Evolutionary conservation across 176 grass and related monocot genomes (phyloP).

Genomic region (Rhynchospora tenuis): DNA sequence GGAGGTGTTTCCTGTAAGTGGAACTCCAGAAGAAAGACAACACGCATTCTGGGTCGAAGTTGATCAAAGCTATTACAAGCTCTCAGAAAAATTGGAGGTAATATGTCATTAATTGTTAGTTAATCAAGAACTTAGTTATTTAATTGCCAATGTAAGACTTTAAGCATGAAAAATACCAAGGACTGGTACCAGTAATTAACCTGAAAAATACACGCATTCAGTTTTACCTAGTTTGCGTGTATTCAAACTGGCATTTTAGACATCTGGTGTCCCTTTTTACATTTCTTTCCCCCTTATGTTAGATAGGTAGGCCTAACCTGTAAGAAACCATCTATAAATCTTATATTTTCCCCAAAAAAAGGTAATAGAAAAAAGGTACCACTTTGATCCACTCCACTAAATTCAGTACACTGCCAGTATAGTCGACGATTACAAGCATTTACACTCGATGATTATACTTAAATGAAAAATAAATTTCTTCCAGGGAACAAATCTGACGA

Average conservation of each 20-base stretch:
- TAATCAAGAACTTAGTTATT: background rate
- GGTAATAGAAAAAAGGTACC: background rate
- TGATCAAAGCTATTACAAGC: constrained; percentile 24
- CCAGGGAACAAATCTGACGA: constrained; percentile 23
- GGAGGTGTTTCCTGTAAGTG: constrained; percentile 37
- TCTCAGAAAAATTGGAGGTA: constrained; percentile 24
- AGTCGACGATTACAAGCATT: background rate
- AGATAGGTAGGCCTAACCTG: too few species aligned
- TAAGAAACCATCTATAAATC: background rate
- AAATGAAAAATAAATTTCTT: constrained; percentile 1
- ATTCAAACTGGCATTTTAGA: background rate
- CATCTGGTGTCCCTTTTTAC: too few species aligned
- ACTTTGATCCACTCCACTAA: background rate
- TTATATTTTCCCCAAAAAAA: background rate
- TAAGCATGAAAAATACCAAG: background rate
- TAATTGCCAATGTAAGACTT: background rate
- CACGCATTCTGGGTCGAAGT: constrained; percentile 45
- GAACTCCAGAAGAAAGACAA: constrained; percentile 30
- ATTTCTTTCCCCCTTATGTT: too few species aligned
- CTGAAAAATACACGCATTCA: background rate
- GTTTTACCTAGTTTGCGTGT: background rate
- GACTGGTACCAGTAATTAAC: background rate
- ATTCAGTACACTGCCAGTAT: background rate
- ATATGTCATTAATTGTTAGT: background rate
- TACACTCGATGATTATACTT: background rate